Evolutionary conservation across 2,329 filamentous ascomycete species (phyloP).

Genomic region (Aspergillus fischeri): DNA sequence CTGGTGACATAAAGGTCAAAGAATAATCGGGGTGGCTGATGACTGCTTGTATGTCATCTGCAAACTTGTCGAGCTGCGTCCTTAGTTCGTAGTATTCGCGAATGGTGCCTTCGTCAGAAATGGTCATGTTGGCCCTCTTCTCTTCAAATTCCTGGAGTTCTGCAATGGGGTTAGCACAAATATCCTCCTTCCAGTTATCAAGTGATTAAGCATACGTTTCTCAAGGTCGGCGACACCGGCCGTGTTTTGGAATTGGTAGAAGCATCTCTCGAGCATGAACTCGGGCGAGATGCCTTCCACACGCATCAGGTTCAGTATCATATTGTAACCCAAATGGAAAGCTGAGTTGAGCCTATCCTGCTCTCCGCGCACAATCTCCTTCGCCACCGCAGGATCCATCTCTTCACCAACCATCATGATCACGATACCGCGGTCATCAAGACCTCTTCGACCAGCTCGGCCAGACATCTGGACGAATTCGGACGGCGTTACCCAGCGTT

Average conservation of each 20-base stretch:
- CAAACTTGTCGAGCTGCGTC: constrained; percentile 76
- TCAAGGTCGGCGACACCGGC: constrained; percentile 80
- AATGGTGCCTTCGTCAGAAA: constrained; percentile 81
- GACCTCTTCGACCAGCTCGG: constrained; percentile 89
- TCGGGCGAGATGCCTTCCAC: constrained; percentile 99
- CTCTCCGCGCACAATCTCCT: constrained; percentile 91
- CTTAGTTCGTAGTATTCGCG: constrained; percentile 92
- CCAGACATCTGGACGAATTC: constrained; percentile 99
- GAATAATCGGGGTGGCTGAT: constrained; percentile 90
- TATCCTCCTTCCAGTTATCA: neutral
- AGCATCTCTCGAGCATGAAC: constrained; percentile 97
- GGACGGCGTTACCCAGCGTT: constrained; percentile 82
- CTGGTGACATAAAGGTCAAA: constrained; percentile 76
- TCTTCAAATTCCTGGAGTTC: constrained; percentile 74
- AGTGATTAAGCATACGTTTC: constrained; percentile 46
- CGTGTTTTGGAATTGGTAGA: constrained; percentile 96
- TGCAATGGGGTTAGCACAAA: constrained; percentile 29
- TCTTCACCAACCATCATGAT: constrained; percentile 99
- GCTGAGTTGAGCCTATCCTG: constrained; percentile 97
- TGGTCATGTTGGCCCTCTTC: constrained; percentile 67
- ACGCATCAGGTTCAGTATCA: constrained; percentile 93
- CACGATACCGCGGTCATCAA: constrained; percentile 95
- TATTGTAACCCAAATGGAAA: constrained; percentile 97
- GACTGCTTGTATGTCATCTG: constrained; percentile 83
- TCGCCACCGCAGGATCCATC: constrained; percentile 90